Evolutionary conservation across 129 eudicot genomes (phyloP), one percentile per base, ranked within the genome.

Genomic region (Lactuca sativa): DNA sequence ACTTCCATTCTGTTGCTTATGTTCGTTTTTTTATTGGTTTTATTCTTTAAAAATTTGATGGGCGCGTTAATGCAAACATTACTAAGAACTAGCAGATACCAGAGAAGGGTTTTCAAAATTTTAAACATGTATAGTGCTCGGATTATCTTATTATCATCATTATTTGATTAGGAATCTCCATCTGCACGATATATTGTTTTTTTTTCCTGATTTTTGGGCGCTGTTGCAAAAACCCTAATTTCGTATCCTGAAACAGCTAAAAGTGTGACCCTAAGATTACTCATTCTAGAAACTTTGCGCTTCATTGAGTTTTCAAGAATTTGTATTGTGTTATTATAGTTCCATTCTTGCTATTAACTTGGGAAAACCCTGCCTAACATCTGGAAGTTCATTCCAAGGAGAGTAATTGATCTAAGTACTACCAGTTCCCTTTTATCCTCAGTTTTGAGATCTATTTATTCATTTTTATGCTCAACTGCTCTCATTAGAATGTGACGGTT

Each of bases 191-290:
- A 8, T 4, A 14, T 56, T 25, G 30, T 4, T 31, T 9, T 16
- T 12, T 25, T 40, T 56, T 69, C 7, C 65, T 69, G 55, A 21
- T 58, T 38, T 38, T 56, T 21, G 41, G 15, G 5, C 58, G 64
- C 56, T 67, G 73, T 53, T 67, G 33, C 11, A 30, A 48, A 67
- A 54, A 36, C 73, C 73, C 62, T 67, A 54, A 31, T 67, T 67
- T 67, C 13, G 36, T 16, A 56, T 7, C 21, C 10, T 6, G 43
- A 18, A n/a, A 56, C 15, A 25, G 36, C 52, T 25, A 43, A 58
- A 40, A 18, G 43, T 54, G 49, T 54, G 49, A 68, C 5, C 30
- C 43, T 4, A 33, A n/a, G 43, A 66, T 66, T 65, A 14, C 41
- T 40, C 25, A 11, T 36, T 68, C 53, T 36, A 34, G 62, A 67